Conservation (phyloP, 1,284 basidiomycete genomes). For the Stygiomarasmius scandens region DNA sequence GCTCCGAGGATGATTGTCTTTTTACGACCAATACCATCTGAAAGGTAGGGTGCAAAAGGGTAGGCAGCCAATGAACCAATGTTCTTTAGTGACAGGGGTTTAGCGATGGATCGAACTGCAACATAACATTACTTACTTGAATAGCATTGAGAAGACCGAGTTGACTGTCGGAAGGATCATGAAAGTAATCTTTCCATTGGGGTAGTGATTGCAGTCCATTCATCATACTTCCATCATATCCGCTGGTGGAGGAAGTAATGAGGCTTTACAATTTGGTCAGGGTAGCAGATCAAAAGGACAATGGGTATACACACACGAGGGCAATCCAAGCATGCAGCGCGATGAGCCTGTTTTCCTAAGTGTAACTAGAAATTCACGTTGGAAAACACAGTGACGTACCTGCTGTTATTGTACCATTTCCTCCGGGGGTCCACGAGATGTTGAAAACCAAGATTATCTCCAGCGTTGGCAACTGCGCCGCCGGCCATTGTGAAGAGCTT, state of each 20-base stretch:
- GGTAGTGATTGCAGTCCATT: slow-evolving; percentile 70
- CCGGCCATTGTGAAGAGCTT: slow-evolving; percentile 42
- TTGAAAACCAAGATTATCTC: slow-evolving; percentile 41
- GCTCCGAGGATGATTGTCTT: slow-evolving; percentile 64
- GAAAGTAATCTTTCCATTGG: slow-evolving; percentile 65
- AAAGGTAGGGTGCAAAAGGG: slow-evolving; percentile 70
- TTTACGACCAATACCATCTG: slow-evolving; percentile 70
- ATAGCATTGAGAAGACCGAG: slow-evolving; percentile 79
- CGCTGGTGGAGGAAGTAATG: slow-evolving; percentile 76
- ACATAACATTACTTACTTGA: slow-evolving; percentile 49
- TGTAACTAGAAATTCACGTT: background rate
- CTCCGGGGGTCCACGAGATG: slow-evolving; percentile 65
- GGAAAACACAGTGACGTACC: slow-evolving; percentile 39
- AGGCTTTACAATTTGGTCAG: slow-evolving; percentile 43
- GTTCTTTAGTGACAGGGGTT: slow-evolving; percentile 44
- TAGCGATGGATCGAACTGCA: background rate
- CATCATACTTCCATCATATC: slow-evolving; percentile 80
- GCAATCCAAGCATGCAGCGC: slow-evolving; percentile 68
- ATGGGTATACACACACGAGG: slow-evolving; percentile 50
- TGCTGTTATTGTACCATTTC: slow-evolving; percentile 74
- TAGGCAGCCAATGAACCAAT: slow-evolving; percentile 68
- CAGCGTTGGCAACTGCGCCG: slow-evolving; percentile 48
- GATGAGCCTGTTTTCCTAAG: slow-evolving; percentile 49
- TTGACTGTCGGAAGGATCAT: slow-evolving; percentile 52
- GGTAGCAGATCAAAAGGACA: too few species aligned